Base-by-base conservation (phyloP, 2,329 filamentous ascomycete species). In the Pyricularia pennisetigena region DNA sequence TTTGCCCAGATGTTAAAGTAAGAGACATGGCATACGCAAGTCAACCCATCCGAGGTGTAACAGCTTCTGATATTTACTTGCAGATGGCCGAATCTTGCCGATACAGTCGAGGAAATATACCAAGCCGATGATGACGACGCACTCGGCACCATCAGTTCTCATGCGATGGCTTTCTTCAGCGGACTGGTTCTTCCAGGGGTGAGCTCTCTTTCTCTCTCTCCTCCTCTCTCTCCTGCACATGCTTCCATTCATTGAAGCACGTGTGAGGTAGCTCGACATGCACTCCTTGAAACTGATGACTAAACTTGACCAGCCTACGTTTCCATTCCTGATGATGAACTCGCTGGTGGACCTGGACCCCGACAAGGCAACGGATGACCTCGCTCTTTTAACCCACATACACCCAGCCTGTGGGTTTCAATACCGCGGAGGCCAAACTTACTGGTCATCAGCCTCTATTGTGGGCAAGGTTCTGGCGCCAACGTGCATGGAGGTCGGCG, bases 241-340 rank as follows among this genome's bases (percentile, higher is more conserved):
- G 16, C 8, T 24, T 35, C 32, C 8, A 16, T 62, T 3, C 8
- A 16, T 62, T 3, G 65, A 16, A 61, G 16, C 20, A 29, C 23
- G 35, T 67, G 29, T 23, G 30, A 32, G 30, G 30, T 35, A 12
- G 26, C 35, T n/a, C n/a, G 41, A n/a, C 23, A 66, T 61, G 54
- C 54, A 68, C 29, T 68, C 64, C 32, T 29, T 61, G 57, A 61
- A 1, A 16, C 57, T 61, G 16, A 61, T 61, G 57, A 26, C 16
- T 41, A 28, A 57, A 68, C 65, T 41, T 49, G 63, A 41, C 57
- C 69, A 85, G 83, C 79, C 83, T 4, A 88, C 86, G 0, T 86
- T 91, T 64, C 89, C 90, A 2, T 93, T 90, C 78, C 83, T 92
- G 54, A 87, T 92, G 64, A 93, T 93, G 89, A 93, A 92, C 75